These are phyloP conservation scores for Cicer judaicum DNA, from an alignment of 306 rosid genomes.

Conservation along the genomic window DNA sequence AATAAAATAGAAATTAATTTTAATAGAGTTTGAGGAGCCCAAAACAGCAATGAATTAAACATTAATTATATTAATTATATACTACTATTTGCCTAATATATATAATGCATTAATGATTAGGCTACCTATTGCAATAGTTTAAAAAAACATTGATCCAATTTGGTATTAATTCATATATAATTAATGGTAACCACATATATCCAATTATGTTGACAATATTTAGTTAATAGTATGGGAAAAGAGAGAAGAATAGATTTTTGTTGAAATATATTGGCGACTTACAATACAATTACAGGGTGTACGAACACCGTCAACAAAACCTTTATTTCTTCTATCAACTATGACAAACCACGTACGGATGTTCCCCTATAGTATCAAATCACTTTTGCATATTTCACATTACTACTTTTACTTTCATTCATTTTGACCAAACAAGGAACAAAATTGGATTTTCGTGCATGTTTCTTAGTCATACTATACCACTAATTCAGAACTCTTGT, in stretches of 20 bases:
- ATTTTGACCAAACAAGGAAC: constrained; percentile 34
- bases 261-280: constrained; percentile 45
- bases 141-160: no score
- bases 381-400: constrained; percentile 27
- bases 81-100: no score
- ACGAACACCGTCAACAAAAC: constrained; percentile 52
- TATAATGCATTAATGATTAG: no score
- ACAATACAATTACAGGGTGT: neutral
- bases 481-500: neutral
- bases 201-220: no score
- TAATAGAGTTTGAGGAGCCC: no score
- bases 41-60: no score
- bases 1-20: no score
- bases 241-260: neutral
- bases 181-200: no score
- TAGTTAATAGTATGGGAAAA: no score
- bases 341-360: constrained; percentile 24
- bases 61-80: no score
- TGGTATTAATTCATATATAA: no score
- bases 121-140: no score
- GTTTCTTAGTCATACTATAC: neutral
- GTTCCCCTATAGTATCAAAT: constrained; percentile 17
- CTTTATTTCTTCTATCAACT: constrained; percentile 2
- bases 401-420: neutral
- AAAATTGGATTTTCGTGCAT: neutral